Percentiles rank a stretch among this genome's conserved stretches.
These are phyloP conservation scores for Tuber brumale DNA, from an alignment of 495 filamentous ascomycete genomes.

Conservation along the genomic window DNA sequence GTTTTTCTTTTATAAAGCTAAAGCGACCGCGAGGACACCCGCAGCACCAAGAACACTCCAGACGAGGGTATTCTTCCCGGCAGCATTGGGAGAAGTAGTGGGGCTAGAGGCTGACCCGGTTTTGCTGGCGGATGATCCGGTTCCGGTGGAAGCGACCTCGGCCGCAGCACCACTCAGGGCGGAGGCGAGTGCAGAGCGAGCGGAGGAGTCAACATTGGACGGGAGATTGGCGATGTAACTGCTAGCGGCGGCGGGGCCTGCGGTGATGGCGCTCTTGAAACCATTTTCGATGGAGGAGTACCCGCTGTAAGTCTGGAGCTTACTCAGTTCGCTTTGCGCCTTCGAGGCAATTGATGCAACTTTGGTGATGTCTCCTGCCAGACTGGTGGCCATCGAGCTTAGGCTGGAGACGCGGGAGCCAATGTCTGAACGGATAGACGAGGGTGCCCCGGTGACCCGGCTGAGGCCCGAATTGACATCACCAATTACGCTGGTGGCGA, in stretches of 20 bases:
- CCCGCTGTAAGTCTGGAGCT: background rate
- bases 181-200: conserved; percentile 7
- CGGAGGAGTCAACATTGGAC: conserved; percentile 1
- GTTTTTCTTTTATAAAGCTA: conserved; percentile 18
- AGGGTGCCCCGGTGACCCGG: background rate
- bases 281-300: conserved; percentile 17
- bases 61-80: conserved; percentile 17
- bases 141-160: background rate
- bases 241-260: conserved; percentile 14
- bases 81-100: conserved; percentile 1
- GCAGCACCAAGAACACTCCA: conserved; percentile 23
- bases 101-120: background rate
- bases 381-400: too few species aligned
- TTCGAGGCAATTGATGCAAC: conserved; percentile 5
- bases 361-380: background rate
- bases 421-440: background rate
- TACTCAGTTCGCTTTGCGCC: background rate
- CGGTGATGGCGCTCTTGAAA: conserved; percentile 18
- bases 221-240: conserved; percentile 13
- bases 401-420: background rate
- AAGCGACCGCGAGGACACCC: conserved; percentile 20
- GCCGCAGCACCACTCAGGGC: conserved; percentile 19
- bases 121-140: background rate
- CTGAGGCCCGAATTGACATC: background rate
- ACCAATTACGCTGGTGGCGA: background rate